Conservation (phyloP, 164 flowering plant genomes). For the Nelumbo lutea region DNA sequence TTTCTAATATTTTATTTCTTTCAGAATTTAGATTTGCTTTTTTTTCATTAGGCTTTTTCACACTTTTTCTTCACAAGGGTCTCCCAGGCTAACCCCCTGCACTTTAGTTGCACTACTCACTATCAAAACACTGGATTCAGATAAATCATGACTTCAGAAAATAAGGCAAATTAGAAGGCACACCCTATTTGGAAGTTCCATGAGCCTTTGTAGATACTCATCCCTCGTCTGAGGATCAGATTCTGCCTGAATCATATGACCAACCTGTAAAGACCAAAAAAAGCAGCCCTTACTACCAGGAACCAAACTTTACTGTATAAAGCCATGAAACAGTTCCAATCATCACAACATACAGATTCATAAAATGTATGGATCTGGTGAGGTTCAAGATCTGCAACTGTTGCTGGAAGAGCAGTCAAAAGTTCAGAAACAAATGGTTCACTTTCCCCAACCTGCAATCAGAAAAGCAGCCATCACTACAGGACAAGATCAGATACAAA, state of each 20-base stretch:
- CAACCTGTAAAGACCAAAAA: constrained; percentile 50
- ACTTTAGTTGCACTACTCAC: too few species aligned
- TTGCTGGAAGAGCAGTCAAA: constrained; percentile 73
- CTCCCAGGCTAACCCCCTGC: too few species aligned
- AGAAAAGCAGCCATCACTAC: not conserved
- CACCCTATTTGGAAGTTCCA: constrained; percentile 95
- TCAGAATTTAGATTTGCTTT: too few species aligned
- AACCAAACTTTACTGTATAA: not conserved
- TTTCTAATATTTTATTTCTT: too few species aligned
- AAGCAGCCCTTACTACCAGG: not conserved
- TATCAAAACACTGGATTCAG: not conserved
- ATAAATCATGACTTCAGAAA: not conserved
- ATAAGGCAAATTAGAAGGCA: not conserved
- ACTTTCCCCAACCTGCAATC: constrained; percentile 79
- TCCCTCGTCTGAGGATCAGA: constrained; percentile 91
- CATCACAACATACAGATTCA: constrained; percentile 73
- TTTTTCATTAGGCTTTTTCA: too few species aligned
- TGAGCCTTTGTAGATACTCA: constrained; percentile 82
- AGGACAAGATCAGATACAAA: not conserved
- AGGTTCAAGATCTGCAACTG: constrained; percentile 88
- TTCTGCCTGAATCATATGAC: constrained; percentile 95
- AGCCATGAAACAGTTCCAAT: not conserved
- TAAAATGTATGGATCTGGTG: constrained; percentile 97
- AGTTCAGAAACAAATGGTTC: constrained; percentile 99
- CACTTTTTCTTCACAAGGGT: too few species aligned